phyloP scores from a whole-genome alignment of 2,329 filamentous ascomycete genomes.

The Metarhizium guizhouense region DNA sequence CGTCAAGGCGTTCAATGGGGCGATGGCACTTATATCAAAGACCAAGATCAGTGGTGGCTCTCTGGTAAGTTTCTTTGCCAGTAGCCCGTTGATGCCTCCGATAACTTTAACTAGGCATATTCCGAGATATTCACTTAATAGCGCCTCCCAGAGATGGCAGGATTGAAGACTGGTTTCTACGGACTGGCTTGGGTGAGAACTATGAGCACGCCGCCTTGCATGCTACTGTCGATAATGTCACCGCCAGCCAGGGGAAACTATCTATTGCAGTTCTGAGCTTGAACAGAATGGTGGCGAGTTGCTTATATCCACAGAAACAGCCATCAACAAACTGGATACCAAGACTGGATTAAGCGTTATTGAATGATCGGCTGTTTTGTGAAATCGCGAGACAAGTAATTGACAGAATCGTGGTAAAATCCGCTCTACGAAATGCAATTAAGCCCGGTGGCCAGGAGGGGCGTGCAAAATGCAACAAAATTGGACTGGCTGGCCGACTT shows the following conservation, averaged over 20 bases:
- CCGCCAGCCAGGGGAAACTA: slow-evolving; percentile 24
- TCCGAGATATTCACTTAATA: slow-evolving; percentile 56
- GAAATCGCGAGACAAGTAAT: no score
- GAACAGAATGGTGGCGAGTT: slow-evolving; percentile 24
- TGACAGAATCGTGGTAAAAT: no score
- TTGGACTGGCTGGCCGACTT: no score
- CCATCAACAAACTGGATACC: no score
- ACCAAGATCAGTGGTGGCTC: slow-evolving; percentile 60
- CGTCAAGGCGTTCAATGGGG: slow-evolving; percentile 57
- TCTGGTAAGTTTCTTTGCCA: slow-evolving; percentile 31
- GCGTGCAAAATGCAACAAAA: no score
- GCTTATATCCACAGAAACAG: background rate
- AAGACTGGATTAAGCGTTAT: no score
- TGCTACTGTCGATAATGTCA: slow-evolving; percentile 35
- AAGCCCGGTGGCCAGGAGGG: no score
- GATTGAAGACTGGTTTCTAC: slow-evolving; percentile 51
- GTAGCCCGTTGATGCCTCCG: background rate
- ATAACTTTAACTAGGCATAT: slow-evolving; percentile 37
- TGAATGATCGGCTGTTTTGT: no score
- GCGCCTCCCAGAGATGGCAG: slow-evolving; percentile 39
- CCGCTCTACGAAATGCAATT: no score
- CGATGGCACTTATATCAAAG: slow-evolving; percentile 59
- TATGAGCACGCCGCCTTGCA: slow-evolving; percentile 43
- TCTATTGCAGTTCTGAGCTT: slow-evolving; percentile 33
- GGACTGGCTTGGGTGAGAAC: slow-evolving; percentile 39